phyloP scores from a whole-genome alignment of 108 stramenopile genomes.

The Aurantiochytrium sp. region DNA sequence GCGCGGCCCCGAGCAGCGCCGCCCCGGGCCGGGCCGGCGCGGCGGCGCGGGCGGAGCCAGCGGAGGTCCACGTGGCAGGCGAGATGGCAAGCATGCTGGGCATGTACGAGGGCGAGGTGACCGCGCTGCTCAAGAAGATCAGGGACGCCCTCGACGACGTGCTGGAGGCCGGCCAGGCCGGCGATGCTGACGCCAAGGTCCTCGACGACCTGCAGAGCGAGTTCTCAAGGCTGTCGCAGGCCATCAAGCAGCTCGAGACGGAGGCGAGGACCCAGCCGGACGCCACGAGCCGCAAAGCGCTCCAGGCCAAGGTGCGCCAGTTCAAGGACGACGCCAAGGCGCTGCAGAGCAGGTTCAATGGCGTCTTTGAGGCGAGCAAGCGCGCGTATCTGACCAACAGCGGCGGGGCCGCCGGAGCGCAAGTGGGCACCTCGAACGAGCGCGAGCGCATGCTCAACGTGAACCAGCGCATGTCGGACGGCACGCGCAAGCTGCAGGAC shows the following conservation, averaged over 20 bases:
- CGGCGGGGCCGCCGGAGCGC: background rate
- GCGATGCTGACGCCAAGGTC: background rate
- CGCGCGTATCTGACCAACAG: background rate
- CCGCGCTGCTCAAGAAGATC: background rate
- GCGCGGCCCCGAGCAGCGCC: no score
- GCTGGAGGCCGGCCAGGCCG: background rate
- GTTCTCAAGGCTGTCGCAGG: background rate
- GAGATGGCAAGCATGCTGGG: background rate
- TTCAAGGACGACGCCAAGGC: constrained; percentile 27
- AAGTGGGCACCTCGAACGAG: background rate
- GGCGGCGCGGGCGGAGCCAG: background rate
- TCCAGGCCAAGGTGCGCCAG: background rate
- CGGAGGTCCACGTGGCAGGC: background rate
- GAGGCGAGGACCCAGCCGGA: background rate
- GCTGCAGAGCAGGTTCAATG: background rate
- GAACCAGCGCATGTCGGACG: background rate
- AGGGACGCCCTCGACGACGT: background rate
- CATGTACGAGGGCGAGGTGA: background rate
- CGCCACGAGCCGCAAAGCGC: background rate
- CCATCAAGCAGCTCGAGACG: background rate
- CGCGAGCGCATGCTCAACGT: constrained; percentile 2
- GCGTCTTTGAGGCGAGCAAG: background rate
- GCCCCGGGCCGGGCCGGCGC: no score
- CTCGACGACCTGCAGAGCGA: background rate
- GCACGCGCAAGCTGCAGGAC: background rate